Percentiles rank a stretch among this genome's conserved stretches.
These are phyloP conservation scores for Tothia fuscella DNA, from an alignment of 2,329 filamentous ascomycete species.

Conservation along the genomic window DNA sequence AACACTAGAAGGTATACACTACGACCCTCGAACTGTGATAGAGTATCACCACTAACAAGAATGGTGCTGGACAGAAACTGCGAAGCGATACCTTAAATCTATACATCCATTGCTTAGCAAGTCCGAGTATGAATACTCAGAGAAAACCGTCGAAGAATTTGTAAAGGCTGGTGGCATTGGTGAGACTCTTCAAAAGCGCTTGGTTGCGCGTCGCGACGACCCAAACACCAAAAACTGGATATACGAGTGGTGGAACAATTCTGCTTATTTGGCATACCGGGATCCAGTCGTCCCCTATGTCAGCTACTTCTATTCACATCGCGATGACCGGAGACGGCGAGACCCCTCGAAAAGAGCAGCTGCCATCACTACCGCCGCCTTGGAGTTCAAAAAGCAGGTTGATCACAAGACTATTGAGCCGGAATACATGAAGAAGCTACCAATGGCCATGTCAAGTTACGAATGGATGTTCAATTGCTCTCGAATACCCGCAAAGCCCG, in stretches of 20 bases:
- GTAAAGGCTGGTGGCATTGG: conserved; percentile 76
- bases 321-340: conserved; percentile 77
- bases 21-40: not conserved
- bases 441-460: conserved; percentile 97
- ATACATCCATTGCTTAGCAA: conserved; percentile 61
- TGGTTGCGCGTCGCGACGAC: conserved; percentile 67
- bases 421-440: conserved; percentile 96
- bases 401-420: conserved; percentile 75
- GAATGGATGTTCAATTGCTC: conserved; percentile 97
- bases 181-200: conserved; percentile 73
- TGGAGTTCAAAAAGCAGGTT: conserved; percentile 93
- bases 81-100: conserved; percentile 67
- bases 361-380: conserved; percentile 69
- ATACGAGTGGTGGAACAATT: conserved; percentile 95
- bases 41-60: not conserved
- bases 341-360: conserved; percentile 89
- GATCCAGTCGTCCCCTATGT: conserved; percentile 97
- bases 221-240: conserved; percentile 87
- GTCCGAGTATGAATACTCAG: conserved; percentile 58
- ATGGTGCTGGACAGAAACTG: conserved; percentile 45
- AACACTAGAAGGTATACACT: conserved; percentile 46
- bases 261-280: conserved; percentile 83
- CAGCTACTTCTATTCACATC: conserved; percentile 98
- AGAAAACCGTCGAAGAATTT: conserved; percentile 79
- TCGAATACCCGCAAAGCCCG: conserved; percentile 69